Percentiles rank a stretch among this genome's conserved stretches.
Conservation (phyloP, 345 rosid genomes). For the Eutrema japonicum region DNA sequence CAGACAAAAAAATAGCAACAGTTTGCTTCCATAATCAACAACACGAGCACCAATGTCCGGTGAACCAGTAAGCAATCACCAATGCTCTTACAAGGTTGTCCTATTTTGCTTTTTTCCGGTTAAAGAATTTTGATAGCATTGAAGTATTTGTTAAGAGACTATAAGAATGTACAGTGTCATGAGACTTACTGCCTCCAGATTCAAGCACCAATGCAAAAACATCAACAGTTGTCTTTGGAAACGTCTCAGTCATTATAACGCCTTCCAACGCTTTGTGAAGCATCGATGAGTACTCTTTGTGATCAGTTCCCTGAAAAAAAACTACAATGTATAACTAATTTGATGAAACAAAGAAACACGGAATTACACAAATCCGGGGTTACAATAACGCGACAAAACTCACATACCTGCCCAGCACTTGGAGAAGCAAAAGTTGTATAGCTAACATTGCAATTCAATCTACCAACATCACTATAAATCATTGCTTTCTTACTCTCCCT, state of each 20-base stretch:
- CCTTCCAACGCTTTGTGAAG: conserved; percentile 97
- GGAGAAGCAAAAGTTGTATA: conserved; percentile 84
- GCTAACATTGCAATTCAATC: conserved; percentile 84
- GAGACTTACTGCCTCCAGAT: conserved; percentile 93
- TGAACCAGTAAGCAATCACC: conserved; percentile 2
- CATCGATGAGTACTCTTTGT: conserved; percentile 79
- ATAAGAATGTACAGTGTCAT: conserved; percentile 1
- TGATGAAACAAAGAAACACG: conserved; percentile 22
- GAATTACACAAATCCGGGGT: background rate
- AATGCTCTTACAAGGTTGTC: conserved; percentile 17
- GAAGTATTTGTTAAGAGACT: background rate
- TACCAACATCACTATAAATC: conserved; percentile 81
- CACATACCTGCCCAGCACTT: conserved; percentile 68
- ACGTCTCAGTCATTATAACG: conserved; percentile 76
- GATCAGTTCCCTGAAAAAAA: conserved; percentile 68
- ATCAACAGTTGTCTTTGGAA: conserved; percentile 95
- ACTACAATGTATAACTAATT: background rate
- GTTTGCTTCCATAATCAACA: background rate
- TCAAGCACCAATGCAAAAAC: conserved; percentile 93
- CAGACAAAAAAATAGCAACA: background rate
- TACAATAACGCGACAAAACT: conserved; percentile 7
- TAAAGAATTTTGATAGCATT: background rate
- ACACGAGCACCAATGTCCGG: background rate
- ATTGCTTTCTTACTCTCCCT: conserved; percentile 97
- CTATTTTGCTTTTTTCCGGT: background rate